Conservation (phyloP, 208 protist species). For the Trypanosoma platydactyli region DNA sequence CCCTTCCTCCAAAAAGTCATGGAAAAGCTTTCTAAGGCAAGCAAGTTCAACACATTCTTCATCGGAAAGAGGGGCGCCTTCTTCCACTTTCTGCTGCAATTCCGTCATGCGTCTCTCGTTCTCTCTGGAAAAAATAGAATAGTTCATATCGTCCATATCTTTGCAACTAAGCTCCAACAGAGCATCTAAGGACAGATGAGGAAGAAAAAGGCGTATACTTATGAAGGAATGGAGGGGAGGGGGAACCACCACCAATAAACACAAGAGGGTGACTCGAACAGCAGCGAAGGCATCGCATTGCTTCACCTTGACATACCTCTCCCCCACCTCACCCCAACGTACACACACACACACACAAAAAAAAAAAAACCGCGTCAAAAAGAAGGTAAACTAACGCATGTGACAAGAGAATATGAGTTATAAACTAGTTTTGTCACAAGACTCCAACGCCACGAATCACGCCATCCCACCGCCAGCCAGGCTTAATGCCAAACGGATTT, state of each 20-base stretch:
- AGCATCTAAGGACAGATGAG: not conserved
- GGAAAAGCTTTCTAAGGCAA: constrained; percentile 43
- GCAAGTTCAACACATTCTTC: constrained; percentile 48
- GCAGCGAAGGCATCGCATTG: no score
- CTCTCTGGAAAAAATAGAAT: constrained; percentile 36
- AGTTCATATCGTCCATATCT: constrained; percentile 14
- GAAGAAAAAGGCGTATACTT: constrained; percentile 8
- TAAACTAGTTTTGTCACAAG: not conserved
- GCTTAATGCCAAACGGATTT: constrained; percentile 41
- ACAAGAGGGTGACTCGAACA: no score
- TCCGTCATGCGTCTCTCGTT: constrained; percentile 48
- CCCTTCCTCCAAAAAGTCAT: constrained; percentile 51
- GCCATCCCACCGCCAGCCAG: constrained; percentile 87
- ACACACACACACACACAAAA: not conserved
- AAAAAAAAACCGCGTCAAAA: constrained; percentile 1
- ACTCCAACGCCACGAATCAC: constrained; percentile 59
- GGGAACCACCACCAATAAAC: no score
- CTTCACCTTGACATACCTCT: no score
- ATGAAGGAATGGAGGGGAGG: not conserved
- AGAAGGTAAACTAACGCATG: not conserved
- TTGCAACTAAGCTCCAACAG: not conserved
- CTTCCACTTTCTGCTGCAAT: constrained; percentile 29
- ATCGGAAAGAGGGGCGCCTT: constrained; percentile 28
- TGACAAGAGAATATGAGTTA: not conserved
- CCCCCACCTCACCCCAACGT: no score